Base-by-base conservation (phyloP, 1,284 basidiomycete species). In the Chalciporus sp. region DNA sequence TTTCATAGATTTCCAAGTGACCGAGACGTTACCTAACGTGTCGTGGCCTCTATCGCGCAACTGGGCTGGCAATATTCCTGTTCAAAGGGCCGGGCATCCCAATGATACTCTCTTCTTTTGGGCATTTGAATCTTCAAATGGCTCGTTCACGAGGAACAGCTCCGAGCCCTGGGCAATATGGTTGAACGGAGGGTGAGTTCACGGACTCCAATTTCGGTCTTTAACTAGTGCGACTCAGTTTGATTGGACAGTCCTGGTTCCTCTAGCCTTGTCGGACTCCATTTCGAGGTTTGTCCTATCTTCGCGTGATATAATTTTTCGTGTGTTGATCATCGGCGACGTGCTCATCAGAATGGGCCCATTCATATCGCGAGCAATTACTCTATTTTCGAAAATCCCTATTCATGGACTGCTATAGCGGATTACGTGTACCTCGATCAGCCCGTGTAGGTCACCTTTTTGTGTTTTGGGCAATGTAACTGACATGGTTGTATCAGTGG, bases 41-140 rank as follows among this genome's bases (percentile, higher is more conserved):
- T 83, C 85, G 0, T 86, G 83, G 65, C 63, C 75, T 23, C 61
- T 86, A 7, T 69, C 74, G 12, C 78, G 79, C 7, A 83, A 75
- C 63, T 90, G 76, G 61, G 86, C 88, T 0, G 88, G 87, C 47
- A 90, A 87, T 56, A 76, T 89, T 50, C 77, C 79, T 7, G 85
- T 90, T 2, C 74, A 84, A 57, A 76, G 86, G 35, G 68, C 74
- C 16, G 79, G 76, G 14, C 86, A 88, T 65, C 84, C 84, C 0
- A 88, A 90, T 55, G 73, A 89, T 56, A 88, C 87, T 0, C 72
- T 90, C 2, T 90, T 88, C 72, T 90, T 90, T 69, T 82, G 82
- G 77, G 88, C 76, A 2, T 82, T 85, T 57, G 88, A 90, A 65
- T 81, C 81, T 40, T 71, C 73, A 3, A 66, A 74, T 14, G 86